Base-by-base conservation (phyloP, 768 basidiomycete genomes). In the Suillus paluster region DNA sequence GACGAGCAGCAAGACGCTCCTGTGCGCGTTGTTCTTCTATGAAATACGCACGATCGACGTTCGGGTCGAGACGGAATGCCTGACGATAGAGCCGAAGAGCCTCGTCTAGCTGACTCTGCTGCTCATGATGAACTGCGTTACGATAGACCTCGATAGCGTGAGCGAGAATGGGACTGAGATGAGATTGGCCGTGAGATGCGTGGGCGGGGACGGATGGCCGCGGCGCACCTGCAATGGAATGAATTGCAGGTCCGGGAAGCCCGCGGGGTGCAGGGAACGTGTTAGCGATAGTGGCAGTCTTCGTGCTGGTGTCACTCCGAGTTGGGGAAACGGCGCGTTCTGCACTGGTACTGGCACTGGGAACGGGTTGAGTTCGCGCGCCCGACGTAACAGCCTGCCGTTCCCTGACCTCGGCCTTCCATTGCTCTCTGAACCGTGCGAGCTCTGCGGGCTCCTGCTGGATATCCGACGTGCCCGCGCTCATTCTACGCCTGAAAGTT, bases 11-110 rank as follows among this genome's bases (percentile, higher is more conserved):
- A 42, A 57, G 50, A 30, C 53, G 52, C 45, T 66, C 62, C 11
- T 67, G 66, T 36, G 67, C 36, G 60, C 67, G 70, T 46, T 69
- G 77, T 68, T 91, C 88, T 63, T 86, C 80, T 45, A 80, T 79
- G 63, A 83, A 79, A 74, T 91, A 94, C 1, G 84, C 82, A 63
- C 82, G 81, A 70, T 95, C 94, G 38, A 95, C 91, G 63, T 91
- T 79, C 39, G 89, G 79, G 62, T 95, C 84, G 75, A 90, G 76
- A 57, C 89, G 85, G 72, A 95, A 95, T 2, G 92, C 92, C 63
- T 86, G 84, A 11, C 92, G 86, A 68, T 97, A 97, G 9, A 94
- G 75, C 27, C 74, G 69, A 11, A 95, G 75, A 12, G 95, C 95
- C 38, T 89, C 85, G 65, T 95, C 90, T 54, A 94, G 78, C 62